These are phyloP conservation scores for Fremontodendron californicum DNA, from an alignment of 345 rosid species.

Conservation along the genomic window DNA sequence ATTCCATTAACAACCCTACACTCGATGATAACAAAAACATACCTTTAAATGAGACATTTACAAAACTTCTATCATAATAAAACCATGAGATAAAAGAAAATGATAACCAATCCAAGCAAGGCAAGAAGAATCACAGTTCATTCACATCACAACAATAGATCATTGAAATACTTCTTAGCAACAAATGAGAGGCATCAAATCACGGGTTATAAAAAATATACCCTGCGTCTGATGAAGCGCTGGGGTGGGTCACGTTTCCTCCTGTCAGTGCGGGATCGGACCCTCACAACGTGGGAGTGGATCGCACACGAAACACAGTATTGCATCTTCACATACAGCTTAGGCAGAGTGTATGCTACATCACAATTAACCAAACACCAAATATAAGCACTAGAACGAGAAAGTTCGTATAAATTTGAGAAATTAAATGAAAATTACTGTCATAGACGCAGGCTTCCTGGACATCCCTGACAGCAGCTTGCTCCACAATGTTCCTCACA, in stretches of 20 bases:
- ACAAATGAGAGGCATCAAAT: not conserved
- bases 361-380: not conserved
- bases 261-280: conserved; percentile 78
- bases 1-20: not conserved
- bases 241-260: conserved; percentile 89
- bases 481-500: conserved; percentile 93
- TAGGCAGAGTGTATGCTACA: conserved; percentile 71
- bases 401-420: not conserved
- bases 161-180: not conserved
- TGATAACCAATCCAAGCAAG: not conserved
- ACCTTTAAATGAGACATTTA: not conserved
- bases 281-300: conserved; percentile 97
- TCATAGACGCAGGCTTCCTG: conserved; percentile 89
- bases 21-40: not conserved
- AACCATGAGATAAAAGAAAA: not conserved
- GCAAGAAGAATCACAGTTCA: not conserved
- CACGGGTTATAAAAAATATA: conserved; percentile 12
- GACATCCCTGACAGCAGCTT: conserved; percentile 89
- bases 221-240: conserved; percentile 88
- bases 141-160: not conserved
- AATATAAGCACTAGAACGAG: not conserved
- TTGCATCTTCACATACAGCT: conserved; percentile 83
- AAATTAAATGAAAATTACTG: conserved; percentile 27
- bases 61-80: not conserved
- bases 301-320: conserved; percentile 96